A percentile compares a stretch with the other conserved stretches of the same genome.
Evolutionary conservation across 768 basidiomycete genomes (phyloP).

Genomic region (Serendipita vermifera): DNA sequence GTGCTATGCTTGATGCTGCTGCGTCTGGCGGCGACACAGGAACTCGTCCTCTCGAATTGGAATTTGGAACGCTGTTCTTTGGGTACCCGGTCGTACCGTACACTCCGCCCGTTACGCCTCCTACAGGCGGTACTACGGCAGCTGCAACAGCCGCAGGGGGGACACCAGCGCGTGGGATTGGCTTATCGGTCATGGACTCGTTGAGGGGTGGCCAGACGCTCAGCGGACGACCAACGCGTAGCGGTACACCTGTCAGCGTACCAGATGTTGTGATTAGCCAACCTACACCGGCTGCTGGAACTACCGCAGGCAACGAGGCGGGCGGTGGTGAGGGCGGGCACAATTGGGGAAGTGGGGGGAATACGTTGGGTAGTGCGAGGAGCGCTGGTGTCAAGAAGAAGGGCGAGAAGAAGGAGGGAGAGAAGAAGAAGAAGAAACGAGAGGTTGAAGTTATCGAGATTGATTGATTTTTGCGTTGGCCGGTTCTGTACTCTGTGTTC

Average conservation of each 20-base stretch:
- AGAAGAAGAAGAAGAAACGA: slow-evolving; percentile 1
- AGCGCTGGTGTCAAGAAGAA: background rate
- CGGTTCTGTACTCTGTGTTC: too few species aligned
- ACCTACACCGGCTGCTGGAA: slow-evolving; percentile 27
- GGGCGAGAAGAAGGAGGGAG: background rate
- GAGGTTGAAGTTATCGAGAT: background rate
- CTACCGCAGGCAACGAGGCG: slow-evolving; percentile 23
- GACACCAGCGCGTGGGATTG: slow-evolving; percentile 33
- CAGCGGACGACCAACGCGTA: slow-evolving; percentile 34
- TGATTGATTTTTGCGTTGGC: too few species aligned
- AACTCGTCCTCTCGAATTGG: slow-evolving; percentile 80
- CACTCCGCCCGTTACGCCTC: slow-evolving; percentile 22
- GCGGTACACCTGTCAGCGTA: slow-evolving; percentile 29
- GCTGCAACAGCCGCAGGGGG: slow-evolving; percentile 21
- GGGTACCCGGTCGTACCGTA: slow-evolving; percentile 76
- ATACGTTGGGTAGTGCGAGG: background rate
- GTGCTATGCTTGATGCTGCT: slow-evolving; percentile 57
- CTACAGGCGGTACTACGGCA: background rate
- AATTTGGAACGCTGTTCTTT: slow-evolving; percentile 92
- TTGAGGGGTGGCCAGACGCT: slow-evolving; percentile 55
- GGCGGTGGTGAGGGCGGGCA: slow-evolving; percentile 32
- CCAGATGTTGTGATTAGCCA: slow-evolving; percentile 41
- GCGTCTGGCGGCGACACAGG: slow-evolving; percentile 37
- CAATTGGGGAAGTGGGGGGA: slow-evolving; percentile 29
- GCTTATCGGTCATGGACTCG: background rate